Base-by-base conservation (phyloP, 2,329 filamentous ascomycete genomes). In the Fusarium sp. region DNA sequence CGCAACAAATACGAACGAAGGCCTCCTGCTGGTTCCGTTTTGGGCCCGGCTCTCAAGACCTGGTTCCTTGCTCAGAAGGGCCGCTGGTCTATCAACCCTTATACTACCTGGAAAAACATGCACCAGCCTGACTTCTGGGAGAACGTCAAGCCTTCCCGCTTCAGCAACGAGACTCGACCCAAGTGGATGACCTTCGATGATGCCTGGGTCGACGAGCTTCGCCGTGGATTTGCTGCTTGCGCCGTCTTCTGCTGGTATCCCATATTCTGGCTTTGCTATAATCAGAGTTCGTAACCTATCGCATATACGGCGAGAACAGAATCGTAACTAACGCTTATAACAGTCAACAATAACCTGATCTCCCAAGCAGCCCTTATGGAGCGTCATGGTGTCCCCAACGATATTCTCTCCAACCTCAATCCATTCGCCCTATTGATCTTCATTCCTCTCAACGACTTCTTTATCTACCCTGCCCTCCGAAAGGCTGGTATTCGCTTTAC, bases 161-260 rank as follows among this genome's bases (percentile, higher is more conserved):
- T 92, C 39, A 82, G 83, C 22, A 81, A 84, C 42, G 80, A 80
- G 20, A 79, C 80, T 49, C 88, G 87, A 38, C 91, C 89, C 0
- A 69, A 72, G 1, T 94, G 91, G 90, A 94, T 94, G 90, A 91
- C 87, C 4, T 94, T 93, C 72, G 91, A 94, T 67, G 92, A 95
- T 70, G 87, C 87, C 20, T 95, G 91, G 91, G 91, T 95, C 38
- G 91, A 93, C 74, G 91, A 94, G 76, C 86, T 94, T 28, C 84
- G 84, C 43, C 89, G 92, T 79, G 91, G 91, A 10, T 84, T 92
- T 68, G 82, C 85, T 56, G 90, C 90, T 17, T 92, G 90, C 76
- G 83, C 87, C 43, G 91, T 93, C 8, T 95, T 92, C 77, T 76
- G 86, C 68, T 93, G 89, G 83, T 90, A 88, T 58, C 90, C 91